These are phyloP conservation scores for Elsinoe australis DNA, from an alignment of 2,329 filamentous ascomycete genomes.

Conservation along the genomic window DNA sequence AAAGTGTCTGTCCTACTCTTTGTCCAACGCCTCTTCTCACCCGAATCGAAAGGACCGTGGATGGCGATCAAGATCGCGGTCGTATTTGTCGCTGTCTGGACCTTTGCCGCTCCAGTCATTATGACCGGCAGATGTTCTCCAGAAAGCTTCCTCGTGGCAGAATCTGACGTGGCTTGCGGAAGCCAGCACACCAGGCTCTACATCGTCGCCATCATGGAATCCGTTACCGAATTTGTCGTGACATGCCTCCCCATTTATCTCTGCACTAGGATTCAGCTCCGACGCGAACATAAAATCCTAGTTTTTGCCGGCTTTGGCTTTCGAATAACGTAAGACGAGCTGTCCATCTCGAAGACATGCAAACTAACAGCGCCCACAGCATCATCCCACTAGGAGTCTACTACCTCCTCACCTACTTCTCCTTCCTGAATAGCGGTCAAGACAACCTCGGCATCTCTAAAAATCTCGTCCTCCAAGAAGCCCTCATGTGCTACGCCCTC, in stretches of 20 bases:
- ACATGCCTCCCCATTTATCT: conserved; percentile 12
- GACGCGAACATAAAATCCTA: conserved; percentile 10
- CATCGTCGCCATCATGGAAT: conserved; percentile 9
- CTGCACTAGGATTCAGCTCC: conserved; percentile 1
- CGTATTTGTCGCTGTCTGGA: conserved; percentile 5
- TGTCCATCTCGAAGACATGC: too few relatives aligned
- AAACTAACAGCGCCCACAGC: neutral
- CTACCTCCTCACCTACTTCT: conserved; percentile 22
- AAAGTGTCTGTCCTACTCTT: conserved; percentile 13
- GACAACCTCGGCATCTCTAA: conserved; percentile 23
- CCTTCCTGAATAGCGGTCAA: conserved; percentile 20
- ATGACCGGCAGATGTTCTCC: conserved; percentile 7
- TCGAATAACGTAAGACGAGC: conserved; percentile 8
- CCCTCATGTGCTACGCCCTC: conserved; percentile 23
- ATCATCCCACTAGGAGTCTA: conserved; percentile 13
- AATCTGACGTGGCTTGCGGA: neutral
- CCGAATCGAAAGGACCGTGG: conserved; percentile 12
- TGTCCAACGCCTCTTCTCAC: conserved; percentile 12
- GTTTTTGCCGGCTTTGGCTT: conserved; percentile 14
- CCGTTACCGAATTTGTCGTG: conserved; percentile 7
- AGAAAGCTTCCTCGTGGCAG: neutral
- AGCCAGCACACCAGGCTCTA: neutral
- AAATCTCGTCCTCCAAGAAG: conserved; percentile 23
- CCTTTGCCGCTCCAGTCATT: conserved; percentile 2
- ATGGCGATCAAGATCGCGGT: conserved; percentile 2